Percentiles rank a stretch among this genome's conserved stretches.
phyloP scores from a whole-genome alignment of 345 rosid species.

The Eucalyptus viminalis region DNA sequence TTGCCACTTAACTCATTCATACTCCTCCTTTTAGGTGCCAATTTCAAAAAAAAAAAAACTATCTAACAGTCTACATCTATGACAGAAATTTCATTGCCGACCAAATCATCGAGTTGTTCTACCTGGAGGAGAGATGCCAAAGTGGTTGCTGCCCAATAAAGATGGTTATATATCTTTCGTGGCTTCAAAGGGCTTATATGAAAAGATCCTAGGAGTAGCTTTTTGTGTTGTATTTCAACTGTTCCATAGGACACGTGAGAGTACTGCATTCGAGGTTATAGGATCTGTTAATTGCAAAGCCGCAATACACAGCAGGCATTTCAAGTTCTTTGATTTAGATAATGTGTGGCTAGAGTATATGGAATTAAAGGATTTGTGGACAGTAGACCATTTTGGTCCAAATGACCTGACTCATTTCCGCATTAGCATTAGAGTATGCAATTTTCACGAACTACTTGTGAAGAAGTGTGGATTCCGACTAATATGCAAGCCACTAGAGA shows the following conservation, averaged over 20 bases:
- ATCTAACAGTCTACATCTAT: not conserved
- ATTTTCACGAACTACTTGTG: too few relatives aligned
- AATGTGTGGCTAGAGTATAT: too few relatives aligned
- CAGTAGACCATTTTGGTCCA: too few relatives aligned
- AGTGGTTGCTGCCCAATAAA: not conserved
- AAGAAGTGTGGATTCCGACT: too few relatives aligned
- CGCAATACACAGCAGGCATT: rapidly evolving
- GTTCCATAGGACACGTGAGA: rapidly evolving
- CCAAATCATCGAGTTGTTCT: not conserved
- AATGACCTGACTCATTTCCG: rapidly evolving
- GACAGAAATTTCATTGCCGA: not conserved
- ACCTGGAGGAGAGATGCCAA: not conserved
- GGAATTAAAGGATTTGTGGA: too few relatives aligned
- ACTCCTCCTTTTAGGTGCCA: not conserved
- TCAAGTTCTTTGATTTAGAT: too few relatives aligned
- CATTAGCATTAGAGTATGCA: too few relatives aligned
- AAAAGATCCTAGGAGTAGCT: not conserved
- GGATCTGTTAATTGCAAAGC: not conserved
- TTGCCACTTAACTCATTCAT: not conserved
- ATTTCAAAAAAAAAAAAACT: not conserved
- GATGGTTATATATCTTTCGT: not conserved
- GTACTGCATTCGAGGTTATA: rapidly evolving
- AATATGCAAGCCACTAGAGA: too few relatives aligned
- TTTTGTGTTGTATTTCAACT: too few relatives aligned
- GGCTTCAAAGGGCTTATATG: not conserved